Evolutionary conservation across 345 rosid species (phyloP), one percentile per base, ranked within the genome.

Genomic region (Pseudoturritis turrita): DNA sequence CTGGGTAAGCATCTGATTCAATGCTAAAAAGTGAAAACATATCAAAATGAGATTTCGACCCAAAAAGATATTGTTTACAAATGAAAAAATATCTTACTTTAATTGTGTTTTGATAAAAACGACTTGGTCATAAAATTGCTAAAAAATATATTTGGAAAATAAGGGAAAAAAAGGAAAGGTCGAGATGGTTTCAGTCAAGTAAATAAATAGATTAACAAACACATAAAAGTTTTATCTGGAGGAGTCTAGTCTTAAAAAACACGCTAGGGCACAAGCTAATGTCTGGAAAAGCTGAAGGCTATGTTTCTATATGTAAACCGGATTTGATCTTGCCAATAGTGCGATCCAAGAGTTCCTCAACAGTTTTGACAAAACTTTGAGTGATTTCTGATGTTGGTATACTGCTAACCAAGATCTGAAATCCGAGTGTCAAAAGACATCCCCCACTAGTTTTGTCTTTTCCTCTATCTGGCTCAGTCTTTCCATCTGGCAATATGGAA

Each of bases 321-420:
- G 80, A 72, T 70, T 77, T 83, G 85, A 87, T 84, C 65, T 44
- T 83, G 23, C 41, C 73, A 21, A 84, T 59, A 4, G 87, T 83
- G 70, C 65, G 18, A 39, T 73, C 55, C 26, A 87, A 68, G 40
- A 85, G 80, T 40, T 25, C 58, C 76, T 77, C 78, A 21, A 83
- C 82, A 0, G 63, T 51, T 45, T 78, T 77, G 4, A 84, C 54
- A 13, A 64, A 67, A 60, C 23, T 0, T 72, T 80, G 51, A 43
- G 4, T 46, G 28, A 81, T 77, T 74, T 68, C 80, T 0, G 75
- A 78, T 0, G 53, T 51, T 1, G 86, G 83, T 5, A 69, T 41
- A 70, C 44, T 79, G 55, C 49, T 75, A 31, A 71, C 80, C 61
- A 83, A 59, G 41, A 87, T 54, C 68, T 89, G 91, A 62, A 84